Evolutionary conservation across 2,329 filamentous ascomycete genomes (phyloP).

Genomic region (Pestalotiopsis fici): DNA sequence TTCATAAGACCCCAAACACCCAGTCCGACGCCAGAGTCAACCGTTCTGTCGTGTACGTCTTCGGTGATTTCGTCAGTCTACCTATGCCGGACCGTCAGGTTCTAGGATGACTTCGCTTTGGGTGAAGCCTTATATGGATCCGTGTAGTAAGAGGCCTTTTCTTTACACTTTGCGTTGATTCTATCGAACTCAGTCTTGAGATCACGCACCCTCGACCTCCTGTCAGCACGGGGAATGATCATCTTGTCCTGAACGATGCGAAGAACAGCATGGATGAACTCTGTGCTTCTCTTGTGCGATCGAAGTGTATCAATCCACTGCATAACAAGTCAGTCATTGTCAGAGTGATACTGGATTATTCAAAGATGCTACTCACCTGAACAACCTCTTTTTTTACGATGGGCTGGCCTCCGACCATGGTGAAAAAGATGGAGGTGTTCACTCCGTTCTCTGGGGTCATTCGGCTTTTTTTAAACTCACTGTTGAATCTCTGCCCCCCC

Average conservation of each 20-base stretch:
- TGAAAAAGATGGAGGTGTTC: not conserved
- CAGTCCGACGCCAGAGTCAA: too few relatives aligned
- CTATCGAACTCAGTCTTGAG: not conserved
- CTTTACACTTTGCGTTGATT: not conserved
- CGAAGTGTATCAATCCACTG: not conserved
- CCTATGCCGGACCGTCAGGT: too few relatives aligned
- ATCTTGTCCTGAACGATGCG: not conserved
- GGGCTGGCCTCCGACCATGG: not conserved
- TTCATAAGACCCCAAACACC: too few relatives aligned
- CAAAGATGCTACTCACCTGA: not conserved
- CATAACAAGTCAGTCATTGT: not conserved
- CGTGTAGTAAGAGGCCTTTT: not conserved
- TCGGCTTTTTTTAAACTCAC: not conserved
- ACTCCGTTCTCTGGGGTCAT: not conserved
- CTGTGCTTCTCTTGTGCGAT: not conserved
- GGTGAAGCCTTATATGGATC: too few relatives aligned
- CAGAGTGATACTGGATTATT: not conserved
- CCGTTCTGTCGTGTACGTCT: too few relatives aligned
- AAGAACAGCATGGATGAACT: not conserved
- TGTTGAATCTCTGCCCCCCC: not conserved
- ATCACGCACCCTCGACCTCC: not conserved
- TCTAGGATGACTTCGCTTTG: too few relatives aligned
- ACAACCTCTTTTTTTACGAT: not conserved
- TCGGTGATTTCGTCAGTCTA: too few relatives aligned
- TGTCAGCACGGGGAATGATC: not conserved